phyloP scores from a whole-genome alignment of 2,329 filamentous ascomycete species.

The Trichophyton simii region DNA sequence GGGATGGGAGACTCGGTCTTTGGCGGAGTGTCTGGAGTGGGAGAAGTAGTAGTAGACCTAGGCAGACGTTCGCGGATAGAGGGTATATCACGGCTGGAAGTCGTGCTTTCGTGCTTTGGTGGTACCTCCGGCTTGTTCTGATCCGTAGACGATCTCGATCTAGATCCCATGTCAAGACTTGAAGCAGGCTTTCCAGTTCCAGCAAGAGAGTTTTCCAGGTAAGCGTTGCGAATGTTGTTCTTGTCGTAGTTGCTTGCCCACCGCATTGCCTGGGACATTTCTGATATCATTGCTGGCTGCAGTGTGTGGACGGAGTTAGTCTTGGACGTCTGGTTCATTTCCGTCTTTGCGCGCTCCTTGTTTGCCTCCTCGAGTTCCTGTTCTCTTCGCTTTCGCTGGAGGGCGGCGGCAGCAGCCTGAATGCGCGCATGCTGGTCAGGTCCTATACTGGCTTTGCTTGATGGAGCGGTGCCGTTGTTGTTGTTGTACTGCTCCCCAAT shows the following conservation, averaged over 20 bases:
- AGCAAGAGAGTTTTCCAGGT: slow-evolving; percentile 60
- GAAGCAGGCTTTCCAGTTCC: slow-evolving; percentile 51
- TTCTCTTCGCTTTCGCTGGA: slow-evolving; percentile 58
- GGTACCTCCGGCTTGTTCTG: background rate
- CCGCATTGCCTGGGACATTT: slow-evolving; percentile 87
- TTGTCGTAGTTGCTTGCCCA: slow-evolving; percentile 96
- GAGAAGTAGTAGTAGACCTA: background rate
- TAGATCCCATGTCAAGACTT: slow-evolving; percentile 23
- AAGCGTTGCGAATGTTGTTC: slow-evolving; percentile 71
- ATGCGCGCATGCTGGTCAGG: slow-evolving; percentile 89
- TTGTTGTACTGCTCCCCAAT: slow-evolving; percentile 42
- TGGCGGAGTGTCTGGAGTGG: background rate
- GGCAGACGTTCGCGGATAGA: background rate
- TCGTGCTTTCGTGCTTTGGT: slow-evolving; percentile 25
- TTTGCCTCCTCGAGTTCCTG: slow-evolving; percentile 39
- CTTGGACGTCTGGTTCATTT: slow-evolving; percentile 50
- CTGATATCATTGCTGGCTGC: slow-evolving; percentile 69
- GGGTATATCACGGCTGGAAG: slow-evolving; percentile 7
- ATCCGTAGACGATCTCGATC: slow-evolving; percentile 4
- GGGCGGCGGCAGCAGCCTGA: slow-evolving; percentile 73
- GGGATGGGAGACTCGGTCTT: background rate
- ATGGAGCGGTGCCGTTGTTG: slow-evolving; percentile 37
- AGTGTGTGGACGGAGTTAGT: slow-evolving; percentile 84
- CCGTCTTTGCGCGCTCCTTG: slow-evolving; percentile 43
- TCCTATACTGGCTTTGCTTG: slow-evolving; percentile 72